Base-by-base conservation (phyloP, 2,329 filamentous ascomycete species). In the Cercospora sp. region DNA sequence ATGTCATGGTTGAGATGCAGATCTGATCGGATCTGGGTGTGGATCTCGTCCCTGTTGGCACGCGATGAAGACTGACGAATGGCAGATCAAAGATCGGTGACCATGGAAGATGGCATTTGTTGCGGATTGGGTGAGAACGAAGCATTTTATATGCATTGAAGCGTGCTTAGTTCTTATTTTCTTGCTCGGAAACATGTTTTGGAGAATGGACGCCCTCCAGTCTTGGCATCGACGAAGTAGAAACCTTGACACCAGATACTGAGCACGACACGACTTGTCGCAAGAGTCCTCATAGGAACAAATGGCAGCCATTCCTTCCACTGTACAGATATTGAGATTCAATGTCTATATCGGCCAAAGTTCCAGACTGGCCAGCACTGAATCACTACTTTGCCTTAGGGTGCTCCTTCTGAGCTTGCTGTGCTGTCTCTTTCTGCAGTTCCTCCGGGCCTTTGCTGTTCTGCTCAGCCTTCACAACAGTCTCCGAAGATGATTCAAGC, bases 391-490 rank as follows among this genome's bases (percentile, higher is more conserved):
- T 61, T 20, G 59, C 36, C 53, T 58, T 48, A 16, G 73, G 71
- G 67, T 77, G 74, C 28, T 77, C 80, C 70, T 80, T 76, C 74
- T 83, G 77, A 4, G 77, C 76, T 75, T 81, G 77, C 69, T 78
- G 72, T 67, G 77, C 78, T 2, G 79, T 81, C 75, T 83, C 73
- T 73, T 83, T 75, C 72, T 84, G 82, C 70, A 84, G 66, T 18
- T 83, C 77, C 71, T 79, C 75, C 67, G 83, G 82, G 13, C 77
- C 45, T n/a, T 83, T 79, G 63, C 81, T 67, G 68, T 83, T 74
- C 63, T 74, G 76, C 64, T 84, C 82, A 3, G 82, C 82, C 18
- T 79, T 78, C 39, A 83, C 76, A 63, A 77, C 74, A 63, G 76
- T 77, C 72, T 84, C 82, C 30, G 79, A 78, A 4, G 73, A 67